Conservation (phyloP, 345 rosid species). For the Gossypium longicalyx region DNA sequence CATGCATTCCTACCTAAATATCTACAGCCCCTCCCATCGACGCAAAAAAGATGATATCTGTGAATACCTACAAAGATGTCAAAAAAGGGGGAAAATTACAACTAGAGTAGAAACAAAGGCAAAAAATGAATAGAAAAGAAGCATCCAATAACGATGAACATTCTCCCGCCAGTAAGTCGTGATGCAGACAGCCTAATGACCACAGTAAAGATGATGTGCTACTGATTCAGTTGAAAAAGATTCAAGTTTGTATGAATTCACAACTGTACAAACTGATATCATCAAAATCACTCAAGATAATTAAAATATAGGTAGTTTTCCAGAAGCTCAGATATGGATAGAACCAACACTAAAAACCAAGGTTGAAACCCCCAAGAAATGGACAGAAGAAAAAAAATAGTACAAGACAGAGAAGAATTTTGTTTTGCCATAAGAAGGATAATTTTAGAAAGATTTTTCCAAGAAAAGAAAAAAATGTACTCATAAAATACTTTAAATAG, state of each 20-base stretch:
- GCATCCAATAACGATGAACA: constrained; percentile 5
- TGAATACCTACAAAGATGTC: neutral
- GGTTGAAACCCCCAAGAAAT: neutral
- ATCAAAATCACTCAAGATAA: neutral
- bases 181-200: neutral
- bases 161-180: neutral
- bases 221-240: neutral
- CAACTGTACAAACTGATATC: neutral
- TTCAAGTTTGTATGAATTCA: constrained; percentile 6
- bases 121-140: constrained; percentile 7
- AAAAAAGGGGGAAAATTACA: neutral
- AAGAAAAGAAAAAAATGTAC: neutral
- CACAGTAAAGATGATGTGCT: constrained; percentile 1
- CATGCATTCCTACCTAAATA: constrained; percentile 64
- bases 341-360: neutral
- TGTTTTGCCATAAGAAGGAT: constrained; percentile 5
- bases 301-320: neutral
- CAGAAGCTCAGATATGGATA: constrained; percentile 2
- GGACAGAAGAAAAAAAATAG: neutral
- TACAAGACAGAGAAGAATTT: neutral
- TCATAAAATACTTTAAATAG: neutral
- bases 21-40: constrained; percentile 34
- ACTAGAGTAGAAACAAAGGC: neutral
- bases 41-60: neutral
- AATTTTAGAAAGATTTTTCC: neutral